These are phyloP conservation scores for Lycium ferocissimum DNA, from an alignment of 257 asterid species.

Conservation along the genomic window DNA sequence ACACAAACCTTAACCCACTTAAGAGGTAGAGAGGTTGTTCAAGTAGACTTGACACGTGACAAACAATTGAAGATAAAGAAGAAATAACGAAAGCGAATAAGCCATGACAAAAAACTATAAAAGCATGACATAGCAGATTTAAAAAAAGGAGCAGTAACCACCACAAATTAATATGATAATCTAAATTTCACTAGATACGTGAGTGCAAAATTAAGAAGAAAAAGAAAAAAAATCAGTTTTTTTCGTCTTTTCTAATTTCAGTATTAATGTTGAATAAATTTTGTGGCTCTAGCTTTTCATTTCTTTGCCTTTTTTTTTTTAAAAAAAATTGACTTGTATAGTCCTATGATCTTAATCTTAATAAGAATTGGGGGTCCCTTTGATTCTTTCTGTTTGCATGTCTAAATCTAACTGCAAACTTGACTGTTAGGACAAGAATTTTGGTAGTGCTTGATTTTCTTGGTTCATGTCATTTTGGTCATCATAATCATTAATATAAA, in stretches of 20 bases:
- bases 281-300: not conserved
- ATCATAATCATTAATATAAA: constrained; percentile 32
- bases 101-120: no score
- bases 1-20: no score
- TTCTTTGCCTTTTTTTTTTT: not conserved
- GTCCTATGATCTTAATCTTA: constrained; percentile 26
- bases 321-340: not conserved
- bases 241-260: not conserved
- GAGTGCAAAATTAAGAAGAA: not conserved
- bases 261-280: not conserved
- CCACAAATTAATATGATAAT: no score
- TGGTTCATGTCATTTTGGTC: constrained; percentile 30
- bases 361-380: constrained; percentile 43
- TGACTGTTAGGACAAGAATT: constrained; percentile 46
- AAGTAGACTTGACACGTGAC: no score
- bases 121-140: no score
- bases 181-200: not conserved
- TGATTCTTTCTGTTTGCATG: constrained; percentile 53
- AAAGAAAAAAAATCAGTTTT: constrained; percentile 36
- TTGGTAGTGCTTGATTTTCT: constrained; percentile 41
- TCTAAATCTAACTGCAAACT: constrained; percentile 43
- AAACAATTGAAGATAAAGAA: no score
- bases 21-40: no score
- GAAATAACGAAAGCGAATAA: no score
- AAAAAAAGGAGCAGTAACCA: no score